Percentiles rank a stretch among this genome's conserved stretches.
Evolutionary conservation across 805 yeast genomes (phyloP).

Genomic region (Yarrowia bubula): DNA sequence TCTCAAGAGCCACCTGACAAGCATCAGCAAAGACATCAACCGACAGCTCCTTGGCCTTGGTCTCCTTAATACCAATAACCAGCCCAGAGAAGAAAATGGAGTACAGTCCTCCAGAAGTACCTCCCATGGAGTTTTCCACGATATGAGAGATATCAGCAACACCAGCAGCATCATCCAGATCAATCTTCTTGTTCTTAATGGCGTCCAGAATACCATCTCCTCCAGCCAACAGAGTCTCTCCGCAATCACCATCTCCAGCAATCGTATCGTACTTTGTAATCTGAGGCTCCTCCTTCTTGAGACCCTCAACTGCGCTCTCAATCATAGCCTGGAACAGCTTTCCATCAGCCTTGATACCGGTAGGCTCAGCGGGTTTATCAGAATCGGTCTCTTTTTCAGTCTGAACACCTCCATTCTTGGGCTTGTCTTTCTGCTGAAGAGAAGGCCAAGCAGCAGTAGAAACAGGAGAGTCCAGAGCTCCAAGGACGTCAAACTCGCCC

Average conservation of each 20-base stretch:
- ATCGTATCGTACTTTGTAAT: slow-evolving; percentile 81
- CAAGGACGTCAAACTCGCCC: slow-evolving; percentile 46
- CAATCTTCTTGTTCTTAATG: slow-evolving; percentile 42
- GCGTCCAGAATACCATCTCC: slow-evolving; percentile 66
- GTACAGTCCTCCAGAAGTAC: slow-evolving; percentile 92
- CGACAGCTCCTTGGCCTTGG: slow-evolving; percentile 34
- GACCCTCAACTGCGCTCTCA: slow-evolving; percentile 30
- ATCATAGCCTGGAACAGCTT: slow-evolving; percentile 31
- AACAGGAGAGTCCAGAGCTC: slow-evolving; percentile 66
- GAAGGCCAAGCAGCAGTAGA: slow-evolving; percentile 76
- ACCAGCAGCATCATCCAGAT: slow-evolving; percentile 45
- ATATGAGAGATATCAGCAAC: slow-evolving; percentile 73
- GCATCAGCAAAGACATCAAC: slow-evolving; percentile 35
- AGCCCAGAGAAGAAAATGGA: slow-evolving; percentile 81
- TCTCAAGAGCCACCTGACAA: slow-evolving; percentile 55
- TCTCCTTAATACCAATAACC: slow-evolving; percentile 49
- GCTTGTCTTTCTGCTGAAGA: slow-evolving; percentile 14
- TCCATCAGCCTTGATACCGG: slow-evolving; percentile 41
- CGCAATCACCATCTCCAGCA: slow-evolving; percentile 98
- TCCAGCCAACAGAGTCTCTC: slow-evolving; percentile 83
- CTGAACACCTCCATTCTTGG: slow-evolving; percentile 30
- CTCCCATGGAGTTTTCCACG: slow-evolving; percentile 93
- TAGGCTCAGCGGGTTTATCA: slow-evolving; percentile 31
- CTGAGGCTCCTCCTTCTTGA: slow-evolving; percentile 70
- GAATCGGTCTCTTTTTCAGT: slow-evolving; percentile 34